A percentile compares a stretch with the other conserved stretches of the same genome.
These are phyloP conservation scores for Cucurbita maxima DNA, from an alignment of 306 rosid species.

Conservation along the genomic window DNA sequence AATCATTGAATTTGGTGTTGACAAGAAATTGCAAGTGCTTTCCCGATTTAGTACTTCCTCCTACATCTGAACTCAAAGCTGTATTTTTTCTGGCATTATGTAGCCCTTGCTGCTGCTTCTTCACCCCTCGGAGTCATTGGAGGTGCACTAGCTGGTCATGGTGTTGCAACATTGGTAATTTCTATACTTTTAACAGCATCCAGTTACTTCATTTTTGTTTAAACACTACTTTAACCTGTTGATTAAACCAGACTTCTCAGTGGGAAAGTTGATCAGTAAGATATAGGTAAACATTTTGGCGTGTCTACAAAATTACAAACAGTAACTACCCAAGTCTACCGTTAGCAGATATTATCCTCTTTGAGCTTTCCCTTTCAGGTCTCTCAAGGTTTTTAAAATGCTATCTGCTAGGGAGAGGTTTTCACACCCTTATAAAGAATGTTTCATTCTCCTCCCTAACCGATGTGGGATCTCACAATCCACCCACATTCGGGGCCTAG, in stretches of 20 bases:
- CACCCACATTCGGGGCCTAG: no score
- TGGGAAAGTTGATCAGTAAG: neutral
- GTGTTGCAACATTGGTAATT: conserved; percentile 76
- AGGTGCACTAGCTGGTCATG: conserved; percentile 90
- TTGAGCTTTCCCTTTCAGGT: no score
- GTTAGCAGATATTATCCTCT: no score
- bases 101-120: conserved; percentile 97
- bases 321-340: no score
- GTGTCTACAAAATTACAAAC: neutral
- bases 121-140: conserved; percentile 93
- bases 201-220: neutral
- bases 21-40: no score
- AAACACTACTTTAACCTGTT: neutral
- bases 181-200: neutral
- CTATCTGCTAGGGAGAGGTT: no score
- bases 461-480: no score
- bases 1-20: neutral
- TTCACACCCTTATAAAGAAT: no score
- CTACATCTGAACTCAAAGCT: neutral
- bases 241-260: neutral
- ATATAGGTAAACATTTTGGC: neutral
- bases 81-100: conserved; percentile 12
- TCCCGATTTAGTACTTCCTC: neutral
- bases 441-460: no score
- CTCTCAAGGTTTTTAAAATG: no score